Percentiles rank a stretch among this genome's conserved stretches.
Evolutionary conservation across 805 yeast genomes (phyloP).

Genomic region (Suhomyces sp.): DNA sequence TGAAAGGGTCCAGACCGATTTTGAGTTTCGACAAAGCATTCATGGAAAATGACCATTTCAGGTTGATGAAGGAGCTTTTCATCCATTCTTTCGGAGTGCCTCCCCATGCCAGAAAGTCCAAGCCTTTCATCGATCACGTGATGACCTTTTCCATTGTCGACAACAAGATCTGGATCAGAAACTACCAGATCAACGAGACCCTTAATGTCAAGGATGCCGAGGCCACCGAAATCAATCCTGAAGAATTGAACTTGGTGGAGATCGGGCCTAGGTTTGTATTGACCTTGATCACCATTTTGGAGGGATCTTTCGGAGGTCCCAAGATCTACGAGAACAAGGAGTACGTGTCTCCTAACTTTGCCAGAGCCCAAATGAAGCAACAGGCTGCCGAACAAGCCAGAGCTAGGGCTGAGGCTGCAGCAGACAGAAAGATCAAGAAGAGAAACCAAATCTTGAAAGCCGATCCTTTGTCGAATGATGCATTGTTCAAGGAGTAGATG

Average conservation of each 20-base stretch:
- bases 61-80: constrained; percentile 78
- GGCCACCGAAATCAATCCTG: constrained; percentile 36
- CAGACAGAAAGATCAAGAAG: constrained; percentile 68
- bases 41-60: constrained; percentile 59
- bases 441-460: constrained; percentile 71
- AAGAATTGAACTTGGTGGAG: constrained; percentile 79
- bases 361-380: constrained; percentile 82
- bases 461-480: constrained; percentile 81
- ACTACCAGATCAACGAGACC: constrained; percentile 78
- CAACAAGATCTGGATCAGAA: constrained; percentile 92
- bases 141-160: constrained; percentile 91
- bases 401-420: constrained; percentile 74
- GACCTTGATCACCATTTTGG: constrained; percentile 85
- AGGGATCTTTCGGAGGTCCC: constrained; percentile 97
- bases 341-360: constrained; percentile 93
- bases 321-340: constrained; percentile 96
- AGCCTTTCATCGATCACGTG: constrained; percentile 95
- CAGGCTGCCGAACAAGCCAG: constrained; percentile 78
- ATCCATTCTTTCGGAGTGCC: constrained; percentile 89
- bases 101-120: constrained; percentile 84
- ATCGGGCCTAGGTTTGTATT: constrained; percentile 96
- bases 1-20: constrained; percentile 92
- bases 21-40: constrained; percentile 84
- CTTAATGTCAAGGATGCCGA: constrained; percentile 59
- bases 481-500: constrained; percentile 53